phyloP scores from a whole-genome alignment of 2,329 filamentous ascomycete genomes.

The Geoglossum cookeanum region DNA sequence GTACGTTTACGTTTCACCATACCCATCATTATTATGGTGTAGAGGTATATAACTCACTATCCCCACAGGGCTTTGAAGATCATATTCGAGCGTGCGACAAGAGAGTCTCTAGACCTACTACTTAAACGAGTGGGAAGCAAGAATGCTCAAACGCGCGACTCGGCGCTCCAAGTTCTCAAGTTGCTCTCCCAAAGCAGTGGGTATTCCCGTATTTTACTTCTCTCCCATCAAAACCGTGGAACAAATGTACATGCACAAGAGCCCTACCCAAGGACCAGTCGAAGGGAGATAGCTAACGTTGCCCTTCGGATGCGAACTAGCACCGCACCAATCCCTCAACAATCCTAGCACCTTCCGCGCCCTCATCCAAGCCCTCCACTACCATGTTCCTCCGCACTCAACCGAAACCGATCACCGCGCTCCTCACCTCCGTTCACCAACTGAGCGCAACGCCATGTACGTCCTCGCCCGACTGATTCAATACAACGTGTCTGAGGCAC shows the following conservation, averaged over 20 bases:
- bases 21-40: slow-evolving; percentile 19
- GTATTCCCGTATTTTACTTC: not conserved
- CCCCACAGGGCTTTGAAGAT: slow-evolving; percentile 24
- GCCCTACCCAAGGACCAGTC: not conserved
- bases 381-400: slow-evolving; percentile 20
- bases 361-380: slow-evolving; percentile 19
- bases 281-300: not conserved
- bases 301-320: not conserved
- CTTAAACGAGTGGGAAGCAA: slow-evolving; percentile 23
- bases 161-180: slow-evolving; percentile 24
- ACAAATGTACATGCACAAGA: not conserved
- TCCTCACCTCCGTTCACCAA: slow-evolving; percentile 33
- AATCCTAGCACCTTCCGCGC: slow-evolving; percentile 20
- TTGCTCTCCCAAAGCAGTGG: slow-evolving; percentile 19
- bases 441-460: slow-evolving; percentile 41
- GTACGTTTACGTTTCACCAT: slow-evolving; percentile 38
- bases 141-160: slow-evolving; percentile 19
- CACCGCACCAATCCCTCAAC: not conserved
- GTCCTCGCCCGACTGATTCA: slow-evolving; percentile 39
- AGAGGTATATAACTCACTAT: not conserved
- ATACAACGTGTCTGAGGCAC: slow-evolving; percentile 34
- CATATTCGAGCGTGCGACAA: slow-evolving; percentile 24
- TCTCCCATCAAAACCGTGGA: not conserved
- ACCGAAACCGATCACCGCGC: slow-evolving; percentile 21
- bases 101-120: slow-evolving; percentile 21